Base-by-base conservation (phyloP, 2,329 filamentous ascomycete genomes). In the Hirsutella minnesotensis region DNA sequence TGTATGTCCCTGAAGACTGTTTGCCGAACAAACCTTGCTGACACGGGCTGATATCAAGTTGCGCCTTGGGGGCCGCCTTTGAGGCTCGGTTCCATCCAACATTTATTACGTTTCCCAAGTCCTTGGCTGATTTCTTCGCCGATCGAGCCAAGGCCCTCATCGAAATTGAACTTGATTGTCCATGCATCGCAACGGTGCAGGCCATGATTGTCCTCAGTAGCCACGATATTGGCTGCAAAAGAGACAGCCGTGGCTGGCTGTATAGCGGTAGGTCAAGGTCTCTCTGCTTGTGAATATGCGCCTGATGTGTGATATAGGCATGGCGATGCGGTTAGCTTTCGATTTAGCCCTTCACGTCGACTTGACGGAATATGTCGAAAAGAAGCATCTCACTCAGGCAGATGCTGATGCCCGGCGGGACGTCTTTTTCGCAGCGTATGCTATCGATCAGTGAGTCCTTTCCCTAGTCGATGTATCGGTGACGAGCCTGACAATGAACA, bases 61-160 rank as follows among this genome's bases (percentile, higher is more conserved):
- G 64, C 21, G 57, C 62, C 8, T 53, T 67, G 5, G 64, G 64
- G 18, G 63, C 63, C 30, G 61, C 64, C 1, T 67, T 67, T n/a
- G 64, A 67, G 42, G 53, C 61, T 16, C 56, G 62, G 10, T 64
- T 66, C 40, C 64, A 67, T 39, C 63, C 64, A 2, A 63, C 59
- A 3, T 65, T 67, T 29, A 44, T 50, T 7, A 52, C 50, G 0
- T 51, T 50, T 53, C 66, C 45, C 58, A 64, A 33, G 57, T 65
- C 47, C 51, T 56, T 33, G 55, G 44, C 53, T 5, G 52, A 55
- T 12, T 56, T 56, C 35, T 55, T 56, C 39, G 52, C 53, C 3
- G 51, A 53, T 13, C 39, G 53, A 20, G 53, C 53, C 18, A 56
- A 55, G 41, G 47, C 49, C 0, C 38, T 56, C 2, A 38, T 56